Conservation (phyloP, 352 stramenopile genomes). For the Peronospora destructor region DNA sequence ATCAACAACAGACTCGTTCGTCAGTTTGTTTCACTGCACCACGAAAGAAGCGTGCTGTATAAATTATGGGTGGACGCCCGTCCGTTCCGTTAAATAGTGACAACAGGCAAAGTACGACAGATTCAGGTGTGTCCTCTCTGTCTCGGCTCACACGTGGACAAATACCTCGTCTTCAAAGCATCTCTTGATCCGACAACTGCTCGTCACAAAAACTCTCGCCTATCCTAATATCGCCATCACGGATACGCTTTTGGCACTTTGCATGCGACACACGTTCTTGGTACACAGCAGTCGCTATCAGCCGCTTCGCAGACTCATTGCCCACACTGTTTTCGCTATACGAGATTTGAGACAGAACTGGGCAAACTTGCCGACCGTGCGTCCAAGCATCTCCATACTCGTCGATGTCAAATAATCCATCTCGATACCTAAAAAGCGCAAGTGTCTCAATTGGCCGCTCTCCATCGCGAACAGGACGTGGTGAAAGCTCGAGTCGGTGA, state of each 20-base stretch:
- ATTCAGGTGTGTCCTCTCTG: slow-evolving; percentile 1
- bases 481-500: slow-evolving; percentile 80
- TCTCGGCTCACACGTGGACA: slow-evolving; percentile 20
- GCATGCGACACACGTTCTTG: slow-evolving; percentile 63
- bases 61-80: slow-evolving; percentile 28
- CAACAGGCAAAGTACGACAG: slow-evolving; percentile 5
- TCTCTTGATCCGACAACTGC: slow-evolving; percentile 36
- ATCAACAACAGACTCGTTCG: slow-evolving; percentile 5
- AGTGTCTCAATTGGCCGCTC: slow-evolving; percentile 45
- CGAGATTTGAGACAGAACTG: slow-evolving; percentile 77
- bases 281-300: slow-evolving; percentile 70
- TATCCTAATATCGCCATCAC: slow-evolving; percentile 25
- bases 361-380: slow-evolving; percentile 78
- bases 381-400: slow-evolving; percentile 84
- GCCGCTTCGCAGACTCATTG: slow-evolving; percentile 63
- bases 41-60: slow-evolving; percentile 15
- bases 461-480: slow-evolving; percentile 80
- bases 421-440: slow-evolving; percentile 78
- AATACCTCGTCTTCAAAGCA: slow-evolving; percentile 15
- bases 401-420: slow-evolving; percentile 77
- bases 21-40: not conserved
- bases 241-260: slow-evolving; percentile 45
- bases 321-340: slow-evolving; percentile 83
- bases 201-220: slow-evolving; percentile 36
- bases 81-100: slow-evolving; percentile 27